These are phyloP conservation scores for Apiospora aurea DNA, from an alignment of 2,329 filamentous ascomycete genomes.

Conservation along the genomic window DNA sequence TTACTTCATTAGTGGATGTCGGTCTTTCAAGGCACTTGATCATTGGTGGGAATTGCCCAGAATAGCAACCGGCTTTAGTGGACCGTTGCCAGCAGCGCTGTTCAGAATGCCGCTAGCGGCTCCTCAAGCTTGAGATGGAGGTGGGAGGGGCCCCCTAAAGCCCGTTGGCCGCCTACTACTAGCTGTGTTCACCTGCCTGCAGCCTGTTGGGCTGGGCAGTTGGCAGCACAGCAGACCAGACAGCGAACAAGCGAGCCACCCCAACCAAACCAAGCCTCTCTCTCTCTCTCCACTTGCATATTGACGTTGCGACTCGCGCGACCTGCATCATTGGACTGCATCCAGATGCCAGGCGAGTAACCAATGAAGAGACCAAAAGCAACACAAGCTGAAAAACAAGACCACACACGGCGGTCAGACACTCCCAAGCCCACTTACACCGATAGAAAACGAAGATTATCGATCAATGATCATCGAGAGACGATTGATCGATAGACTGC, in stretches of 20 bases:
- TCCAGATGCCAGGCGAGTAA: background rate
- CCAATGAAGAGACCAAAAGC: slow-evolving; percentile 5
- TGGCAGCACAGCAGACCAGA: background rate
- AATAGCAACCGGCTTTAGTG: background rate
- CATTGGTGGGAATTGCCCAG: slow-evolving; percentile 3
- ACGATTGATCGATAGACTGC: slow-evolving; percentile 9
- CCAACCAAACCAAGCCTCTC: no score
- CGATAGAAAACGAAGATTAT: background rate
- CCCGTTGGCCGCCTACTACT: slow-evolving; percentile 15
- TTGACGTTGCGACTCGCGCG: background rate
- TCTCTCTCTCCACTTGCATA: background rate
- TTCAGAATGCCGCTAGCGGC: background rate
- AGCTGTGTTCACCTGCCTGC: slow-evolving; percentile 6
- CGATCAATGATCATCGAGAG: background rate
- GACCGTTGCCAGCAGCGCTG: background rate
- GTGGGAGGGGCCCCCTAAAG: background rate
- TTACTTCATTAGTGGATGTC: background rate
- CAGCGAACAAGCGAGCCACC: slow-evolving; percentile 4
- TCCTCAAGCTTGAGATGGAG: background rate
- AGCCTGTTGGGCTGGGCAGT: background rate
- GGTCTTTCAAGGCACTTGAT: background rate
- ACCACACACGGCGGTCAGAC: background rate
- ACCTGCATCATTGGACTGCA: background rate
- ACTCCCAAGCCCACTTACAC: background rate
- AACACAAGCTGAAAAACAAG: background rate